Evolutionary conservation across 345 rosid genomes (phyloP).

Genomic region (Abelmoschus esculentus): DNA sequence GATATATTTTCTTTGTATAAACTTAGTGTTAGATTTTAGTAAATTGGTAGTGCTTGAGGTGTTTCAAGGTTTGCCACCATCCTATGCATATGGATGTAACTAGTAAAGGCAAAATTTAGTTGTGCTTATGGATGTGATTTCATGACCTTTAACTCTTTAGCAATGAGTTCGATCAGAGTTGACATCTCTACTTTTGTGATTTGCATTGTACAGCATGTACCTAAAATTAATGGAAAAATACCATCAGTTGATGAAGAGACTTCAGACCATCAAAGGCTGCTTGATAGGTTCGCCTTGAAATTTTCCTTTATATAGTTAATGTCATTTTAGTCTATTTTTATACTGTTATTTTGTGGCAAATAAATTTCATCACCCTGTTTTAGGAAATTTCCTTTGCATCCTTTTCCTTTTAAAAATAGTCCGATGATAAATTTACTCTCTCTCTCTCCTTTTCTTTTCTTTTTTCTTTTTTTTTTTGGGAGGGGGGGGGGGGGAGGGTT

Average conservation of each 20-base stretch:
- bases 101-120: not conserved
- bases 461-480: too few relatives aligned
- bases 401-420: not conserved
- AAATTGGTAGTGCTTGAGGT: not conserved
- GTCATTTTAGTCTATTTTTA: not conserved
- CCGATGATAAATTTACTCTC: not conserved
- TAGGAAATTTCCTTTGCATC: not conserved
- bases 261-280: constrained; percentile 62
- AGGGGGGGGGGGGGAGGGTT: too few relatives aligned
- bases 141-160: not conserved
- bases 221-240: constrained; percentile 55
- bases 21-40: not conserved
- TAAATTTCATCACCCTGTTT: not conserved
- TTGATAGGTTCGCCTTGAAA: constrained; percentile 36
- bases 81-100: not conserved
- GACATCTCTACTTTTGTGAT: not conserved
- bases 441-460: too few relatives aligned
- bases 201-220: constrained; percentile 40
- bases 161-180: not conserved
- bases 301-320: not conserved
- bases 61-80: not conserved
- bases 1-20: not conserved
- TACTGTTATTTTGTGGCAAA: not conserved
- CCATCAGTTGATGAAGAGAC: constrained; percentile 54
- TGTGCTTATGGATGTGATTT: constrained; percentile 5